Evolutionary conservation across 768 basidiomycete species (phyloP).

Genomic region (Tylopilus sp.): DNA sequence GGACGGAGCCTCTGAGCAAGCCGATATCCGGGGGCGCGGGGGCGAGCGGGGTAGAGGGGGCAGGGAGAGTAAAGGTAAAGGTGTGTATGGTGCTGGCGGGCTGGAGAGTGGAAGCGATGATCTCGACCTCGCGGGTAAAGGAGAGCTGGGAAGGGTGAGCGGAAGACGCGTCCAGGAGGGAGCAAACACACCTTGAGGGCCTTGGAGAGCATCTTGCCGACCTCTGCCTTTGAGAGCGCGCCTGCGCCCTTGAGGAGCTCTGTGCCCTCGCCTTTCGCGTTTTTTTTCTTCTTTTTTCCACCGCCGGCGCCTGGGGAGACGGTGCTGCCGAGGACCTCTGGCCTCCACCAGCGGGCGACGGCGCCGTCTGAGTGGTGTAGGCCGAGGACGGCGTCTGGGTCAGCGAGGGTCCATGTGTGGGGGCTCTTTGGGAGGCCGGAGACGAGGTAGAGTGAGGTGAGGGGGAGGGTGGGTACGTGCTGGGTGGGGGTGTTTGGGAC

Average conservation of each 20-base stretch:
- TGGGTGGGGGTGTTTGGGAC: conserved; percentile 47
- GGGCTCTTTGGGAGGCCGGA: conserved; percentile 88
- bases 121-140: conserved; percentile 88
- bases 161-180: neutral
- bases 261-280: conserved; percentile 50
- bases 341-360: conserved; percentile 86
- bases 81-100: conserved; percentile 91
- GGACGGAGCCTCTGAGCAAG: conserved; percentile 69
- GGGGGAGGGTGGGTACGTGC: conserved; percentile 67
- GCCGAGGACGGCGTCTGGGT: conserved; percentile 77
- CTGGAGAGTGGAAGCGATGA: conserved; percentile 92
- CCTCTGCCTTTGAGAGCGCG: conserved; percentile 80
- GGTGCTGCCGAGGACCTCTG: conserved; percentile 87
- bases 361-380: conserved; percentile 82
- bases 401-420: conserved; percentile 86
- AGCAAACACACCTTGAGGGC: conserved; percentile 67
- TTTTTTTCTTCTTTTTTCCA: conserved; percentile 67
- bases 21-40: conserved; percentile 61
- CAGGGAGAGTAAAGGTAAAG: conserved; percentile 84
- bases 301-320: conserved; percentile 82
- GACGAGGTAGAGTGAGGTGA: conserved; percentile 83
- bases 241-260: conserved; percentile 73
- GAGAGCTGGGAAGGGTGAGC: conserved; percentile 54
- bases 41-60: conserved; percentile 71
- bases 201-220: conserved; percentile 88